Conservation (phyloP, 139 green algal genomes). For the Chlorella ohadii region DNA sequence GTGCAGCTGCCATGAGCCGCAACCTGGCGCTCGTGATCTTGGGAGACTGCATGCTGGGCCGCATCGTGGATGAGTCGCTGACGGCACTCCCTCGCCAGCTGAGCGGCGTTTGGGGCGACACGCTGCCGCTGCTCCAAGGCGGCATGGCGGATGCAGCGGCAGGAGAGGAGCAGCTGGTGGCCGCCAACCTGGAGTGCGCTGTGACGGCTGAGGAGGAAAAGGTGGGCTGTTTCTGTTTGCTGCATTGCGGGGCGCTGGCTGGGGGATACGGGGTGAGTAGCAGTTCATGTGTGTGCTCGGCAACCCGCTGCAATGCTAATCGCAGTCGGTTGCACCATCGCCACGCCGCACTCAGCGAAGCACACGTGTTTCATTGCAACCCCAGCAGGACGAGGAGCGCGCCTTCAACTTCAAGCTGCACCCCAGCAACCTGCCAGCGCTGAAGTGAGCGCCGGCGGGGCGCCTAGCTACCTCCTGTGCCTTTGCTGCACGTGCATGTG, state of each 20-base stretch:
- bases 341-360: no score
- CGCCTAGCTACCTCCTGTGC: no score
- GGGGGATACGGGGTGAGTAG: no score
- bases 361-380: no score
- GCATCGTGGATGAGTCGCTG: conserved; percentile 60
- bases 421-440: conserved; percentile 47
- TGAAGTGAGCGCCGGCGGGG: no score
- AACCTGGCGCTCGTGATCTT: conserved; percentile 55
- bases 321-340: no score
- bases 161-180: conserved; percentile 53
- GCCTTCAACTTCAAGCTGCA: conserved; percentile 75
- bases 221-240: no score
- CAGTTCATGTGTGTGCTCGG: no score
- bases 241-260: no score
- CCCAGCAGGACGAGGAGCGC: conserved; percentile 46
- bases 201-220: conserved; percentile 51
- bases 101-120: conserved; percentile 60
- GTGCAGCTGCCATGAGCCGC: not conserved
- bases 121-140: conserved; percentile 38
- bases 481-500: no score
- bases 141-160: not conserved
- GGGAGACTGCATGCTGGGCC: conserved; percentile 69
- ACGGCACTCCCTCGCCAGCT: conserved; percentile 20
- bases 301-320: no score
- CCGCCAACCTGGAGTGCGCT: conserved; percentile 70